Evolutionary conservation across 306 rosid species (phyloP).

Genomic region (Rosa chinensis): DNA sequence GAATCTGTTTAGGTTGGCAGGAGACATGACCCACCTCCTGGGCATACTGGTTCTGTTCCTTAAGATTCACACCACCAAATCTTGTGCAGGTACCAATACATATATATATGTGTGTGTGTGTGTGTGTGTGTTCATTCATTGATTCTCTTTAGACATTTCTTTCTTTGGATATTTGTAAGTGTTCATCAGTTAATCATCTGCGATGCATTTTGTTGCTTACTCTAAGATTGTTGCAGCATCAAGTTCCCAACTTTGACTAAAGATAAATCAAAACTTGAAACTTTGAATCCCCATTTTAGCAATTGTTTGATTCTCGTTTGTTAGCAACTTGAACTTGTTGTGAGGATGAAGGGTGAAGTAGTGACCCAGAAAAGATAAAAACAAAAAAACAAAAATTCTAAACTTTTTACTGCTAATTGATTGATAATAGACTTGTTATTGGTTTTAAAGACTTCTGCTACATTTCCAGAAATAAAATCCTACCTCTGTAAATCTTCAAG

Average conservation of each 20-base stretch:
- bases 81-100: slow-evolving; percentile 25
- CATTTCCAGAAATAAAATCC: not conserved
- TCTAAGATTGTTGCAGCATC: not conserved
- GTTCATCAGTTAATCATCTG: not conserved
- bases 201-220: not conserved
- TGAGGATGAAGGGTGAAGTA: not conserved
- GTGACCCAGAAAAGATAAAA: not conserved
- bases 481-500: not conserved
- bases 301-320: not conserved
- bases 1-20: slow-evolving; percentile 31
- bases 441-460: too few relatives aligned
- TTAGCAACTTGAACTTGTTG: not conserved
- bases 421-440: too few relatives aligned
- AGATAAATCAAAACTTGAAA: not conserved
- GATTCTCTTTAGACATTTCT: not conserved
- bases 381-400: too few relatives aligned
- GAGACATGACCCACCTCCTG: slow-evolving; percentile 36
- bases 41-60: slow-evolving; percentile 27
- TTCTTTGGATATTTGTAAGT: not conserved
- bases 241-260: not conserved
- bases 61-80: slow-evolving; percentile 32
- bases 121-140: not conserved
- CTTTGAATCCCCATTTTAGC: not conserved
- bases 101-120: not conserved
- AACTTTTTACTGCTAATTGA: not conserved